phyloP scores from a whole-genome alignment of 306 rosid genomes.

The Rubus idaeus region DNA sequence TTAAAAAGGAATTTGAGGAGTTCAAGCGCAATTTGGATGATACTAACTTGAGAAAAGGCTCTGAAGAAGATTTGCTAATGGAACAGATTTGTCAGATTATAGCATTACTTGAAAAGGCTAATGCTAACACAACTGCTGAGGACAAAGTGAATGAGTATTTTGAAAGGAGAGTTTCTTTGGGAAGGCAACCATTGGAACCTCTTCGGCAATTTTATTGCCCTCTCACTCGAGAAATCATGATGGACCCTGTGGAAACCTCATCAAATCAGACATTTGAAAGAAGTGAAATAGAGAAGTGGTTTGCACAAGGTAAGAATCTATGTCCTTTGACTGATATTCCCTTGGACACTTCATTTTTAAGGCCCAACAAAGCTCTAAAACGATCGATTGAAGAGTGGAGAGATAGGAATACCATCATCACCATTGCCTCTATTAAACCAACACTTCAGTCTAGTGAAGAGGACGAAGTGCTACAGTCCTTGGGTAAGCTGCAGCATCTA shows the following conservation, averaged over 20 bases:
- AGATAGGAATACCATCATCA: constrained; percentile 58
- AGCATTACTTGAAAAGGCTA: constrained; percentile 44
- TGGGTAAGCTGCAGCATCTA: constrained; percentile 38
- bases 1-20: constrained; percentile 48
- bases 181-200: constrained; percentile 44
- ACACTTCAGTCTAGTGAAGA: constrained; percentile 44
- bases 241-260: constrained; percentile 75
- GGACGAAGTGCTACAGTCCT: constrained; percentile 39
- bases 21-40: constrained; percentile 44
- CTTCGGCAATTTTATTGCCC: constrained; percentile 53
- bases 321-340: constrained; percentile 62
- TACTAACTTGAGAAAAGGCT: constrained; percentile 33
- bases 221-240: constrained; percentile 54
- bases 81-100: constrained; percentile 36
- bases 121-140: constrained; percentile 35
- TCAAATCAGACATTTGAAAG: constrained; percentile 63
- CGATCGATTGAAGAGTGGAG: constrained; percentile 73
- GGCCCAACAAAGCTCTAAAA: constrained; percentile 60
- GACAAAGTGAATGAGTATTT: constrained; percentile 46
- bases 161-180: constrained; percentile 47
- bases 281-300: constrained; percentile 63
- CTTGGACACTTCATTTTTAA: constrained; percentile 43
- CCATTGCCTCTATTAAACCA: constrained; percentile 45
- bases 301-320: constrained; percentile 49
- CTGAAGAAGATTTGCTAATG: constrained; percentile 44